These are phyloP conservation scores for Beverwykella pulmonaria DNA, from an alignment of 495 filamentous ascomycete genomes.

Conservation along the genomic window DNA sequence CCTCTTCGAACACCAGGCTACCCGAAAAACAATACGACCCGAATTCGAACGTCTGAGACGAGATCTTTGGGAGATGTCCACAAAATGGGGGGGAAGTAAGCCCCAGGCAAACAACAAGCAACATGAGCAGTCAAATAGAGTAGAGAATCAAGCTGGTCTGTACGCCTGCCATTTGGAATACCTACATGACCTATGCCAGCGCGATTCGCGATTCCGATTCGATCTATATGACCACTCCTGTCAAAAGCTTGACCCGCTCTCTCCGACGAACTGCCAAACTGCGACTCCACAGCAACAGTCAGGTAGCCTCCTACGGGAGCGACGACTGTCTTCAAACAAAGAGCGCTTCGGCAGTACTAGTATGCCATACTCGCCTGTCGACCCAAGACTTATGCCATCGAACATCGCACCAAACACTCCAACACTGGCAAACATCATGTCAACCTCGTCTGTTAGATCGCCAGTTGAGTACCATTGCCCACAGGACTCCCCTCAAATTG, in stretches of 20 bases:
- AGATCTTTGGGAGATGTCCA: constrained; percentile 5
- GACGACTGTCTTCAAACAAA: not conserved
- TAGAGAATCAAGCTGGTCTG: not conserved
- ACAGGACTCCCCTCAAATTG: not conserved
- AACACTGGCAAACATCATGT: not conserved
- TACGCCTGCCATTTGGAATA: constrained; percentile 2
- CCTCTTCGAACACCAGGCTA: not conserved
- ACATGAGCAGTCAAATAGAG: not conserved
- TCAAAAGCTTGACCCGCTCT: not conserved
- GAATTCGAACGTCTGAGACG: not conserved
- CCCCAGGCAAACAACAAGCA: not conserved
- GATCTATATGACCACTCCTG: constrained; percentile 11
- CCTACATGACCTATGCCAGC: not conserved
- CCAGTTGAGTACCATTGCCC: not conserved
- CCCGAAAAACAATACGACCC: not conserved
- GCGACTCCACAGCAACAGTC: not conserved
- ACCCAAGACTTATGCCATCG: not conserved
- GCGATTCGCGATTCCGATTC: not conserved
- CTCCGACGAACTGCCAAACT: not conserved
- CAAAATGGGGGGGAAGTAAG: not conserved
- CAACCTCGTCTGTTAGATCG: not conserved
- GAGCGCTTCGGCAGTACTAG: not conserved
- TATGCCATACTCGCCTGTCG: not conserved
- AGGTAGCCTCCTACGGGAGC: not conserved
- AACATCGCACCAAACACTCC: not conserved